A percentile compares a stretch with the other conserved stretches of the same genome.
phyloP scores from a whole-genome alignment of 495 filamentous ascomycete species.

The Penicillium goetzii region DNA sequence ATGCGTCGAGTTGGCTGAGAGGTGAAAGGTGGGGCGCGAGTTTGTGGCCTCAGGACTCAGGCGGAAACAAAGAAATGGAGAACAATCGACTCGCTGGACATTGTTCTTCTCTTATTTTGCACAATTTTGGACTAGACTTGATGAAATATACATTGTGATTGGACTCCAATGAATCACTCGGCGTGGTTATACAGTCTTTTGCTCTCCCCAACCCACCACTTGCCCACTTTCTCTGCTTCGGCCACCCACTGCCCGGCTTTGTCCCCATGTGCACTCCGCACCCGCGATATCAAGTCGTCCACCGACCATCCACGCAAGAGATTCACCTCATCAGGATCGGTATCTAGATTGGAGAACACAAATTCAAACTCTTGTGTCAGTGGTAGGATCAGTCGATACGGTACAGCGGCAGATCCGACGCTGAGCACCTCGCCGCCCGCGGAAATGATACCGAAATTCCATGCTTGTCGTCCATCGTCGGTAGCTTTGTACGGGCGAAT shows the following conservation, averaged over 20 bases:
- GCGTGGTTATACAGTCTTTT: conserved; percentile 25
- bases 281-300: conserved; percentile 24
- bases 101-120: conserved; percentile 9
- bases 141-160: neutral
- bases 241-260: conserved; percentile 39
- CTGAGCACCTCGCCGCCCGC: conserved; percentile 43
- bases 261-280: conserved; percentile 30
- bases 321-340: conserved; percentile 31
- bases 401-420: conserved; percentile 38
- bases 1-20: neutral
- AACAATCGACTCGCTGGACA: conserved; percentile 17
- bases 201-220: conserved; percentile 42
- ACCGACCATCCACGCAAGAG: conserved; percentile 29
- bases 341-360: conserved; percentile 39
- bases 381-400: conserved; percentile 43
- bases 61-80: conserved; percentile 17
- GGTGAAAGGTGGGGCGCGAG: conserved; percentile 12
- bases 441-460: conserved; percentile 50
- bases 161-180: neutral
- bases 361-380: conserved; percentile 38
- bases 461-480: conserved; percentile 30
- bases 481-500: conserved; percentile 30
- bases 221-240: conserved; percentile 39
- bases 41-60: conserved; percentile 16
- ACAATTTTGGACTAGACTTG: neutral